These are phyloP conservation scores for Malus hybrid DNA, from an alignment of 331 rosid species.

Conservation along the genomic window DNA sequence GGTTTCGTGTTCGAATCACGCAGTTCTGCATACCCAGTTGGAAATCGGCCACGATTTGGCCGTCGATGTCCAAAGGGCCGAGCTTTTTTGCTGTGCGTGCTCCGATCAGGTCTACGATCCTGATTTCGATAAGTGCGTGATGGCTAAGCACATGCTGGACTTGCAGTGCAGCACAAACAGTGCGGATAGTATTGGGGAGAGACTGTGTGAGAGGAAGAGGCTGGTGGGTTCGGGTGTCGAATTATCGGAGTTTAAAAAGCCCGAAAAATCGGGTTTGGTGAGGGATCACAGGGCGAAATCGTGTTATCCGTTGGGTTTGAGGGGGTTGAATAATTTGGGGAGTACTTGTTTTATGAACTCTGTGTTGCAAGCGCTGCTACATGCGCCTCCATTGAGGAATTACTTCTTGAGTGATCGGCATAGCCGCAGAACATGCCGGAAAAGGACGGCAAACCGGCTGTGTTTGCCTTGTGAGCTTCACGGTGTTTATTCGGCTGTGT, in stretches of 20 bases:
- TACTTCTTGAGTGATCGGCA: conserved; percentile 73
- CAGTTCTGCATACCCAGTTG: conserved; percentile 37
- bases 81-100: conserved; percentile 73
- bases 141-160: conserved; percentile 55
- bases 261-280: conserved; percentile 22
- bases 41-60: conserved; percentile 56
- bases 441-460: conserved; percentile 24
- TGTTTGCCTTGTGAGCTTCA: conserved; percentile 36
- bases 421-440: conserved; percentile 48
- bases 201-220: conserved; percentile 72
- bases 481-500: conserved; percentile 30
- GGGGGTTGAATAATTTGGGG: conserved; percentile 87
- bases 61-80: conserved; percentile 73
- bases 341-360: conserved; percentile 93
- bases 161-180: conserved; percentile 17
- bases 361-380: conserved; percentile 73
- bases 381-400: conserved; percentile 65
- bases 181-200: conserved; percentile 64
- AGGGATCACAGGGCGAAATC: conserved; percentile 63
- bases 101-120: conserved; percentile 86
- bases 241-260: conserved; percentile 35
- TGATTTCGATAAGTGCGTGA: conserved; percentile 71
- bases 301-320: conserved; percentile 77
- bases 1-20: conserved; percentile 56
- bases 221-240: conserved; percentile 30